Percentiles rank a stretch among this genome's conserved stretches.
These are phyloP conservation scores for Russula ochroleuca DNA, from an alignment of 768 basidiomycete genomes.

Conservation along the genomic window DNA sequence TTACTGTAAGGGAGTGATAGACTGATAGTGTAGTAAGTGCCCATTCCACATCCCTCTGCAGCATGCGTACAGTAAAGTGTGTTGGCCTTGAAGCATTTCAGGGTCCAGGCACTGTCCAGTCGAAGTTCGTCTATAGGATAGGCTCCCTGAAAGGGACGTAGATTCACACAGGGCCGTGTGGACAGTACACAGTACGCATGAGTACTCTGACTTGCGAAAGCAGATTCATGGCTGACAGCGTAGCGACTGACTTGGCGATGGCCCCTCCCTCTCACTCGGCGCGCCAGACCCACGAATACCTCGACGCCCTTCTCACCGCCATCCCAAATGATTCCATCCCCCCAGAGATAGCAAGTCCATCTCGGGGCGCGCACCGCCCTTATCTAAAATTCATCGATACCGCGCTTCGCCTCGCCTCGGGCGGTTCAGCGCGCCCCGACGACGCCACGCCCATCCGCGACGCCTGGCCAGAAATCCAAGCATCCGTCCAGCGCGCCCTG, in stretches of 20 bases:
- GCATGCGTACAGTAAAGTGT: too few species aligned
- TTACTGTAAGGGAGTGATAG: too few species aligned
- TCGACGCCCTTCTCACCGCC: constrained; percentile 14
- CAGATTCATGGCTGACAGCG: neutral
- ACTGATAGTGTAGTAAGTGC: too few species aligned
- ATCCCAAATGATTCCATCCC: constrained; percentile 13
- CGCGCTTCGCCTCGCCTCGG: constrained; percentile 15
- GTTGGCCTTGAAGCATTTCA: too few species aligned
- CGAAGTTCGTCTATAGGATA: too few species aligned
- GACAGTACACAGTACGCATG: neutral
- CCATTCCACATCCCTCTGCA: too few species aligned
- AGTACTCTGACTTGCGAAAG: neutral
- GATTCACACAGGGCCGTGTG: too few species aligned
- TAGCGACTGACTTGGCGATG: neutral
- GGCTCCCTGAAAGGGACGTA: neutral
- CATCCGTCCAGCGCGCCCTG: constrained; percentile 8
- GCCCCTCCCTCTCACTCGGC: neutral
- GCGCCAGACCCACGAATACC: constrained; percentile 4
- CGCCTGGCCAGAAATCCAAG: constrained; percentile 16
- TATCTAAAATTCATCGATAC: constrained; percentile 14
- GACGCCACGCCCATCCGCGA: constrained; percentile 12
- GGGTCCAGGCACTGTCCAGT: too few species aligned
- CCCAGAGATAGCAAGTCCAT: neutral
- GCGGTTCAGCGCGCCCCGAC: constrained; percentile 10
- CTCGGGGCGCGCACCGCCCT: neutral